Conservation (phyloP, 192 early-diverging fungal species). For the Backusella tarrabulga region DNA sequence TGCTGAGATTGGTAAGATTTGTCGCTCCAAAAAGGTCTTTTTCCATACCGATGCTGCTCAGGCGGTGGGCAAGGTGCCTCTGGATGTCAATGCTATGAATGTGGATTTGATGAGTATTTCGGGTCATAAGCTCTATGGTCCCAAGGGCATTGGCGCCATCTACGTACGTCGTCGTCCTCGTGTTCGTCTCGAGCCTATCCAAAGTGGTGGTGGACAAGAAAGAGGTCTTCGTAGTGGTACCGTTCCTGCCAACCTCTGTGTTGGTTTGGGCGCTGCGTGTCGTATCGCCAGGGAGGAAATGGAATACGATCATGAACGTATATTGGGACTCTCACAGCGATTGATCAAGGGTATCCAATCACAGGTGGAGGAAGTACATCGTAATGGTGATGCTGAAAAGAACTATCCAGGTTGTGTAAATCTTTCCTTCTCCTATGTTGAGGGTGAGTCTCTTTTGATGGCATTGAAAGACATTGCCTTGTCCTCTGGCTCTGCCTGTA, state of each 20-base stretch:
- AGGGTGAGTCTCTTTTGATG: constrained; percentile 97
- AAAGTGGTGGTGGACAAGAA: constrained; percentile 95
- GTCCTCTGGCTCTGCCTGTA: constrained; percentile 94
- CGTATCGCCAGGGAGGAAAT: constrained; percentile 77
- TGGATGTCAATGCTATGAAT: constrained; percentile 91
- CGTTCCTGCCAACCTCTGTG: constrained; percentile 85
- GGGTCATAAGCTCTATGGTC: constrained; percentile 97
- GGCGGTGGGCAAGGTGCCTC: constrained; percentile 92
- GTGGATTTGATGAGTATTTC: constrained; percentile 95
- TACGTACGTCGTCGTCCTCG: constrained; percentile 93
- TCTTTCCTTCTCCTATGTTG: constrained; percentile 95
- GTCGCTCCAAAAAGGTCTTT: constrained; percentile 85
- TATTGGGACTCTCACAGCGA: constrained; percentile 70
- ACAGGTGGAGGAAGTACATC: constrained; percentile 76
- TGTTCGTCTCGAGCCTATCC: constrained; percentile 87
- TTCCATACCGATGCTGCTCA: constrained; percentile 98
- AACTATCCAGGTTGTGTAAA: constrained; percentile 92
- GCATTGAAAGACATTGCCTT: constrained; percentile 96
- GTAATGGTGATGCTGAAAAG: constrained; percentile 82
- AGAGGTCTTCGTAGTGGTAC: constrained; percentile 93
- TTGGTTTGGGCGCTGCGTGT: constrained; percentile 92
- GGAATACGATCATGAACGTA: constrained; percentile 76
- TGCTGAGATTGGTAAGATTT: constrained; percentile 85
- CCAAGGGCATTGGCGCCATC: constrained; percentile 94
- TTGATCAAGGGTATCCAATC: constrained; percentile 79